Conservation (phyloP, 2,329 filamentous ascomycete species). For the Leptographium procerum region DNA sequence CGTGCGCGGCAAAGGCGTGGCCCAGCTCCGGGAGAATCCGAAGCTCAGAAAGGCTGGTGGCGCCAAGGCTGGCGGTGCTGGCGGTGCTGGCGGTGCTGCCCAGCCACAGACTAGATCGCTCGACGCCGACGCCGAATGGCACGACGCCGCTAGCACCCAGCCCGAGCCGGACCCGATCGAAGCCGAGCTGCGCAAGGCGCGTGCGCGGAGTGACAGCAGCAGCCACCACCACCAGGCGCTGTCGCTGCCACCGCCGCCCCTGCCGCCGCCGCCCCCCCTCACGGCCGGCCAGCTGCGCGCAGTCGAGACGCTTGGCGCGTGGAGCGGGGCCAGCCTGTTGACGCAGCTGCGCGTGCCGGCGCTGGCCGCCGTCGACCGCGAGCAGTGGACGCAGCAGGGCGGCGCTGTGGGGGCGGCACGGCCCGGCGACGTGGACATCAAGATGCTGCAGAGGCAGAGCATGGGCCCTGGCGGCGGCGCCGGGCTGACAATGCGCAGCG, state of each 20-base stretch:
- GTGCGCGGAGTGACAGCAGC: slow-evolving; percentile 16
- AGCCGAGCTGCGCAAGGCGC: slow-evolving; percentile 35
- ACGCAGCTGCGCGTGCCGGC: slow-evolving; percentile 58
- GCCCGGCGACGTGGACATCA: slow-evolving; percentile 46
- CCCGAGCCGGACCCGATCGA: slow-evolving; percentile 48
- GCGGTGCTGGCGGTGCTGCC: slow-evolving; percentile 16
- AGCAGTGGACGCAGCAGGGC: slow-evolving; percentile 60
- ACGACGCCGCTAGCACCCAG: slow-evolving; percentile 29
- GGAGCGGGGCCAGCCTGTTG: slow-evolving; percentile 62
- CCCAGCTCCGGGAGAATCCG: slow-evolving; percentile 35
- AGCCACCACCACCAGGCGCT: neutral
- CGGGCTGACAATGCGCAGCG: slow-evolving; percentile 12
- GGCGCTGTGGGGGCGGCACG: slow-evolving; percentile 46
- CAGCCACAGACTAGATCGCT: no score
- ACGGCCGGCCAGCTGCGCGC: slow-evolving; percentile 49
- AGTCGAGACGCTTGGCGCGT: slow-evolving; percentile 59
- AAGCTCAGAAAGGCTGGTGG: slow-evolving; percentile 24
- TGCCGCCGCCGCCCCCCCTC: neutral
- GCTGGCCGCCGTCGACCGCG: slow-evolving; percentile 58
- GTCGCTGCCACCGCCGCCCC: no score
- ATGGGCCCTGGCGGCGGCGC: slow-evolving; percentile 37
- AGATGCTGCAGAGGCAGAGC: slow-evolving; percentile 49
- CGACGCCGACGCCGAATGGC: slow-evolving; percentile 15
- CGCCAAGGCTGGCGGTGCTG: slow-evolving; percentile 19
- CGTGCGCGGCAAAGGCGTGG: slow-evolving; percentile 58